A percentile compares a stretch with the other conserved stretches of the same genome.
Evolutionary conservation across 1,284 basidiomycete genomes (phyloP).

Genomic region (Boletus smithii): DNA sequence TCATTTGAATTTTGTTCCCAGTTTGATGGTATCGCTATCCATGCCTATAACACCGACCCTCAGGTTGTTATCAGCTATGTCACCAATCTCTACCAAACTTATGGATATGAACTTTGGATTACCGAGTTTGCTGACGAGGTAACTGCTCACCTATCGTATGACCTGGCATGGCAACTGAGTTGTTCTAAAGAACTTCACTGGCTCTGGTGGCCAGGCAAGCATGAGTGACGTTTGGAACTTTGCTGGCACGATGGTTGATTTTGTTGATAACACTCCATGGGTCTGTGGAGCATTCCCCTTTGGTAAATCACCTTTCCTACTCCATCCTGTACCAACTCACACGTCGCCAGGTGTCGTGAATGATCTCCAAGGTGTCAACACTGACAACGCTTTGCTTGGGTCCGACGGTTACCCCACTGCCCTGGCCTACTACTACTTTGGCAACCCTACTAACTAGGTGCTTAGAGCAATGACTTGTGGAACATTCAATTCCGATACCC

Average conservation of each 20-base stretch:
- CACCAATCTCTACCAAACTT: conserved; percentile 48
- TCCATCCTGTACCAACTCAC: neutral
- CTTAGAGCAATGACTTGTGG: conserved; percentile 1
- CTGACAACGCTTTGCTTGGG: conserved; percentile 52
- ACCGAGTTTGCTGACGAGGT: conserved; percentile 74
- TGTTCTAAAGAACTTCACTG: conserved; percentile 55
- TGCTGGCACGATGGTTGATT: conserved; percentile 51
- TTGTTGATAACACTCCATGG: conserved; percentile 53
- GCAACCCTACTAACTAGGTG: too few species aligned
- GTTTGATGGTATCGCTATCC: conserved; percentile 51
- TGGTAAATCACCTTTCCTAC: conserved; percentile 37
- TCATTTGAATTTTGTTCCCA: conserved; percentile 27
- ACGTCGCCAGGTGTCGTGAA: conserved; percentile 43
- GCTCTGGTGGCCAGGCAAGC: conserved; percentile 47
- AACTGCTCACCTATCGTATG: neutral
- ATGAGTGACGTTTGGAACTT: conserved; percentile 47
- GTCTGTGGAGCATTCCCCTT: conserved; percentile 63
- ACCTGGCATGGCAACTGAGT: conserved; percentile 4
- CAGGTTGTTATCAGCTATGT: conserved; percentile 51
- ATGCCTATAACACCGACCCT: conserved; percentile 58
- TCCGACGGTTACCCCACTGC: conserved; percentile 41
- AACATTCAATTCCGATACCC: conserved; percentile 25
- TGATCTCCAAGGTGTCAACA: conserved; percentile 51
- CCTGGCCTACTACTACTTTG: conserved; percentile 42
- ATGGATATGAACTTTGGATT: conserved; percentile 59